Evolutionary conservation across 2,329 filamentous ascomycete genomes (phyloP).

Genomic region (Colletotrichum abscissum): DNA sequence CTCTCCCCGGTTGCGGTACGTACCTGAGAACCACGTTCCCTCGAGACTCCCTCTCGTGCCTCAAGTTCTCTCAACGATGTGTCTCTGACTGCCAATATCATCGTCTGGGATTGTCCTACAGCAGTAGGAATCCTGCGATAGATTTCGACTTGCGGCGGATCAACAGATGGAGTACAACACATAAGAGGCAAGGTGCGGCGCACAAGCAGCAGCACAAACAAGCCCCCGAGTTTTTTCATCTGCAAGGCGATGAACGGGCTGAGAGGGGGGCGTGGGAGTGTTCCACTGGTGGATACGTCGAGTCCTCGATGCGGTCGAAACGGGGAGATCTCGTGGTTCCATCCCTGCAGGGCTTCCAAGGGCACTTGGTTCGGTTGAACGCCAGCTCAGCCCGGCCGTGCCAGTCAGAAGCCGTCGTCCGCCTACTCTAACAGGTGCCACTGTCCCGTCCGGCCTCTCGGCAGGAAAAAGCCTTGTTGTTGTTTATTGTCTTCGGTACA

Average conservation of each 20-base stretch:
- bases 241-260: constrained; percentile 26
- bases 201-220: constrained; percentile 29
- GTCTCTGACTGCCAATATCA: not conserved
- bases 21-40: constrained; percentile 6
- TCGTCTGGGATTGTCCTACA: not conserved
- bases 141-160: constrained; percentile 1
- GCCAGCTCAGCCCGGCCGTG: constrained; percentile 31
- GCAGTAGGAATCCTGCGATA: not conserved
- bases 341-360: constrained; percentile 37
- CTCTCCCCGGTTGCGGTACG: constrained; percentile 6
- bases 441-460: constrained; percentile 17
- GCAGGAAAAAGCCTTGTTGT: constrained; percentile 13
- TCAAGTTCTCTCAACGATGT: not conserved
- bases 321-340: constrained; percentile 39
- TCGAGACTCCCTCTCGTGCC: constrained; percentile 7
- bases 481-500: constrained; percentile 5
- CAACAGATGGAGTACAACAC: not conserved
- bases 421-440: constrained; percentile 24
- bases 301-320: constrained; percentile 36
- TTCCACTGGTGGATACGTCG: constrained; percentile 32
- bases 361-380: constrained; percentile 35
- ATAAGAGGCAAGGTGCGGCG: not conserved
- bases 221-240: constrained; percentile 24
- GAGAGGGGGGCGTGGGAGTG: constrained; percentile 32
- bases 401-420: constrained; percentile 25